Conservation (phyloP, 768 basidiomycete genomes). For the Boletus huronensis region DNA sequence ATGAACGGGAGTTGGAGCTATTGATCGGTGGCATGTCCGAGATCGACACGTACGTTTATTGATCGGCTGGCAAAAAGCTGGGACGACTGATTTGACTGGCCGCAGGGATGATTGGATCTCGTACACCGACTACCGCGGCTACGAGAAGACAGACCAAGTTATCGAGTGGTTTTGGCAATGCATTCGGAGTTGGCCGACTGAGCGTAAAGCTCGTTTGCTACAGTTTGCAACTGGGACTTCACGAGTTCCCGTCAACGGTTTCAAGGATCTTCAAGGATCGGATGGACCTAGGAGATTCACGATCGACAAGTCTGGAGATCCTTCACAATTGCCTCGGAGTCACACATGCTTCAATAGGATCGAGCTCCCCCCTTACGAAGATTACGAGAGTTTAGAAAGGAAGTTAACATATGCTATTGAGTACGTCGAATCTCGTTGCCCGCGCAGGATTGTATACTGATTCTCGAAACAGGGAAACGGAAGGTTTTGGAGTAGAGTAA, state of each 20-base stretch:
- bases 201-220: constrained; percentile 79
- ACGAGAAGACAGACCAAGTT: constrained; percentile 80
- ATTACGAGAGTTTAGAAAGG: constrained; percentile 82
- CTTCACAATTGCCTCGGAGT: constrained; percentile 79
- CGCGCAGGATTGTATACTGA: constrained; percentile 4
- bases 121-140: constrained; percentile 89
- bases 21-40: constrained; percentile 93
- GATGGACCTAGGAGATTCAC: constrained; percentile 92
- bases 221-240: constrained; percentile 89
- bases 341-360: constrained; percentile 94
- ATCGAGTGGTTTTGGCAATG: constrained; percentile 98
- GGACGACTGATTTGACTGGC: not conserved
- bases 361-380: constrained; percentile 86
- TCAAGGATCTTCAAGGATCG: constrained; percentile 91
- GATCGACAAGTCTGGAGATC: constrained; percentile 92
- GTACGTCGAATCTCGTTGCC: constrained; percentile 38
- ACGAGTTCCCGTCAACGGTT: constrained; percentile 87
- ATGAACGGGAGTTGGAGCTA: constrained; percentile 85
- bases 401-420: constrained; percentile 84
- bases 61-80: not conserved
- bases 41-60: constrained; percentile 67
- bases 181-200: constrained; percentile 84
- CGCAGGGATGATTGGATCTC: constrained; percentile 86
- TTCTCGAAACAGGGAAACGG: constrained; percentile 55
- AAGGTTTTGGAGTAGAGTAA: constrained; percentile 69